Base-by-base conservation (phyloP, 2,329 filamentous ascomycete genomes). In the Paracoccidioides brasiliensis region DNA sequence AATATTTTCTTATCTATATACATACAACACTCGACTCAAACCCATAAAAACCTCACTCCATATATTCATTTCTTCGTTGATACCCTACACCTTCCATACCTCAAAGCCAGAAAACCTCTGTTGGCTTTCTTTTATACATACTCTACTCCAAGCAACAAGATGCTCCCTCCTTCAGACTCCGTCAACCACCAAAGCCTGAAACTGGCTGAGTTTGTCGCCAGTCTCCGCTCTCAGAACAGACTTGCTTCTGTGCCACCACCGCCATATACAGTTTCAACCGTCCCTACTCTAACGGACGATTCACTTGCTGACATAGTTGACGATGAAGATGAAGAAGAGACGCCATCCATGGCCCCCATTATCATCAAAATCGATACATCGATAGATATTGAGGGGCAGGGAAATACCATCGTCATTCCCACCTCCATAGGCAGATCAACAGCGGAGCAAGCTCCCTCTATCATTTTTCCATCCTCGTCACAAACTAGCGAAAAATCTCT, bases 341-440 rank as follows among this genome's bases (percentile, higher is more conserved):
- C 57, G 14, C 3, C 15, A 32, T 40, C 53, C 35, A 45, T 58
- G n/a, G 33, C 52, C 12, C 59, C 62, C 6, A 63, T 71, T 41
- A 63, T 59, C 9, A 68, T 72, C 55, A 63, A 64, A 41, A 66
- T 72, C 46, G 67, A 72, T 55, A 62, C 63, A 7, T 70, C 68
- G 4, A 69, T 71, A 56, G 62, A 56, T 33, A 60, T 72, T 14
- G 57, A 60, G 9, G 70, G 70, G 14, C 60, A 68, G 54, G 62
- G 57, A n/a, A 72, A 71, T 59, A 64, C 62, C 2, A 56, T 70
- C 46, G 58, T 60, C 28, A 58, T 71, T 15, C 60, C 66, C 48
- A 33, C 12, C 54, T 53, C 44, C 12, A 28, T 51, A 6, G 35
- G 32, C 15, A 15, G 12, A 43, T 37, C 33, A 7, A 5, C 9